phyloP scores from a whole-genome alignment of 306 rosid species.

The Vigna radiata region DNA sequence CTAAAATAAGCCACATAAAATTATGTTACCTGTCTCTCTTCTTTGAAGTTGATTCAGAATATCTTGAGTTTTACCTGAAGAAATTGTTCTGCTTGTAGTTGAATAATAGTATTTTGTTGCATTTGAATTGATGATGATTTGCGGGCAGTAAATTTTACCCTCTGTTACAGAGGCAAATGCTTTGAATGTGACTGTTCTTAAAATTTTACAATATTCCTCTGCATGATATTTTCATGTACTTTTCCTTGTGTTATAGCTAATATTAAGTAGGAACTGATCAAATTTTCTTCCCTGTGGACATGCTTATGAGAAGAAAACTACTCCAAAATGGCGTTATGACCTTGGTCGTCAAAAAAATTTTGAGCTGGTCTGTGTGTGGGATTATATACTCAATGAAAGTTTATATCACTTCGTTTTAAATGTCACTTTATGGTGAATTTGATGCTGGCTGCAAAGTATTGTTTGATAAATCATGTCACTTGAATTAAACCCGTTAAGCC shows the following conservation, averaged over 20 bases:
- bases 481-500: not conserved
- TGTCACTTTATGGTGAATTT: conserved; percentile 22
- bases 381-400: not conserved
- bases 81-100: conserved; percentile 16
- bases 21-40: not conserved
- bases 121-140: conserved; percentile 33
- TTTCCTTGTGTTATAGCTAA: conserved; percentile 14
- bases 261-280: conserved; percentile 43
- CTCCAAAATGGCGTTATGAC: conserved; percentile 97
- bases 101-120: conserved; percentile 17
- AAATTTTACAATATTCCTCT: conserved; percentile 17
- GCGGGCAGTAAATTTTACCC: not conserved
- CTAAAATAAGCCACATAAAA: not conserved
- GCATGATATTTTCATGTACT: conserved; percentile 14
- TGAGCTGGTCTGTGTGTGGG: conserved; percentile 81
- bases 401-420: not conserved
- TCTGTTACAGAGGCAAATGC: not conserved
- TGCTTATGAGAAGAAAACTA: conserved; percentile 97
- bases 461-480: conserved; percentile 14
- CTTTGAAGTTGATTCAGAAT: not conserved
- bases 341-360: conserved; percentile 93
- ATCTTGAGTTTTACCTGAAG: conserved; percentile 17
- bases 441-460: not conserved
- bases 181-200: not conserved
- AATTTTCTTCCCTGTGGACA: conserved; percentile 50